Conservation (phyloP, 1,284 basidiomycete species). For the Moniliophthora roreri region DNA sequence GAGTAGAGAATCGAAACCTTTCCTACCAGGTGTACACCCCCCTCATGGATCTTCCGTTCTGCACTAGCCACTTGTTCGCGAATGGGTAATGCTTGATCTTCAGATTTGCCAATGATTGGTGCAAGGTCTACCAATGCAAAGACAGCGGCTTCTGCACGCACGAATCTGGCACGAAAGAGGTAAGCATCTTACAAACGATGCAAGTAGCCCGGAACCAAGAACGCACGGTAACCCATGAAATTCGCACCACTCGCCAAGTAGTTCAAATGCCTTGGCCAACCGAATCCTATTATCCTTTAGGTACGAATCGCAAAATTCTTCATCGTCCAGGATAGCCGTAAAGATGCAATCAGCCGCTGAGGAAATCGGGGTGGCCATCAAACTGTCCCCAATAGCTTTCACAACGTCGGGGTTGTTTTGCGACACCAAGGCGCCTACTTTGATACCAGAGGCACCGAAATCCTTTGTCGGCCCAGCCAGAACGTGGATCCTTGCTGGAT, state of each 20-base stretch:
- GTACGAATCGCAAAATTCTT: slow-evolving; percentile 12
- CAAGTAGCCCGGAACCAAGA: not conserved
- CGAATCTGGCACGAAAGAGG: slow-evolving; percentile 5
- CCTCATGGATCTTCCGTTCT: not conserved
- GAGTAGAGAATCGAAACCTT: too few species aligned
- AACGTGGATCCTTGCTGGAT: slow-evolving; percentile 16
- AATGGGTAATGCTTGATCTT: not conserved
- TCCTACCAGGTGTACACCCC: slow-evolving; percentile 12
- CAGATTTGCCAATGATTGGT: not conserved
- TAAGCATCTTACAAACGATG: not conserved
- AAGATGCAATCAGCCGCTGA: slow-evolving; percentile 14
- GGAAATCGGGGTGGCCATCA: slow-evolving; percentile 14
- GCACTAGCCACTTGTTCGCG: slow-evolving; percentile 4
- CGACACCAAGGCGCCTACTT: slow-evolving; percentile 15
- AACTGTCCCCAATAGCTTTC: not conserved
- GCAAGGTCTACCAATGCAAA: slow-evolving; percentile 15
- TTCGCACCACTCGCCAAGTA: slow-evolving; percentile 15
- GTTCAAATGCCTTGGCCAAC: slow-evolving; percentile 12
- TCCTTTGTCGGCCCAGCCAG: slow-evolving; percentile 17
- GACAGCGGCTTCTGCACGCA: slow-evolving; percentile 9
- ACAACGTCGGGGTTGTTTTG: slow-evolving; percentile 11
- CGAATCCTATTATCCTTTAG: slow-evolving; percentile 13
- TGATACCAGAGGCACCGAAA: slow-evolving; percentile 17
- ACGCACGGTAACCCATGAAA: slow-evolving; percentile 16
- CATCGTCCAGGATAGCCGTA: slow-evolving; percentile 15